phyloP scores from a whole-genome alignment of 495 filamentous ascomycete species.

The Glutinoglossum americanum region DNA sequence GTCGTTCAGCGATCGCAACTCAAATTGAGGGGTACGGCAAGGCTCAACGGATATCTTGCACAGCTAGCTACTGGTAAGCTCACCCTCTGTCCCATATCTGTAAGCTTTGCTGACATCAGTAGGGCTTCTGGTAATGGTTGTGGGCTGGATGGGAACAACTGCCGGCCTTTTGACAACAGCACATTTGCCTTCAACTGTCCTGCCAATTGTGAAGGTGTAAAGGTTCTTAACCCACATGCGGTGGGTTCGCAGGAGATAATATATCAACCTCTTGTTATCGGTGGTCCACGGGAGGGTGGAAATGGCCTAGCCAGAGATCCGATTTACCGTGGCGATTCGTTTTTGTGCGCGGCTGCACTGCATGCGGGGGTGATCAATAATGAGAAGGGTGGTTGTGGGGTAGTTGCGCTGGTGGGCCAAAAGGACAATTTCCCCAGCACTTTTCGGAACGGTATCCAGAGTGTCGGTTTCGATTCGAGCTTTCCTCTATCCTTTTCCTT shows the following conservation, averaged over 20 bases:
- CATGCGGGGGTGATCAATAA: constrained; percentile 55
- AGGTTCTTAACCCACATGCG: constrained; percentile 46
- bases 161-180: constrained; percentile 54
- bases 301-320: constrained; percentile 16
- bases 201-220: constrained; percentile 43
- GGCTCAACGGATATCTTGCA: constrained; percentile 45
- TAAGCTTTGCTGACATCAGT: constrained; percentile 7
- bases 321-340: constrained; percentile 63
- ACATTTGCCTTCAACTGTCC: constrained; percentile 61
- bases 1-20: constrained; percentile 36
- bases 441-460: constrained; percentile 39
- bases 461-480: constrained; percentile 46
- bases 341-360: constrained; percentile 61
- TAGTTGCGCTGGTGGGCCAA: constrained; percentile 43
- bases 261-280: constrained; percentile 52
- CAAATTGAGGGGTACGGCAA: constrained; percentile 48
- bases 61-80: constrained; percentile 33
- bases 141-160: constrained; percentile 57
- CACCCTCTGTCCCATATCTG: background rate
- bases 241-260: constrained; percentile 52
- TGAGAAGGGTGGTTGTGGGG: constrained; percentile 52
- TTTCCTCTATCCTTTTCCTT: constrained; percentile 65
- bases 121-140: constrained; percentile 54
- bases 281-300: constrained; percentile 23
- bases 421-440: constrained; percentile 38